A percentile compares a stretch with the other conserved stretches of the same genome.
Evolutionary conservation across 371 early-diverging fungal genomes (phyloP).

Genomic region (Mortierella sp.): DNA sequence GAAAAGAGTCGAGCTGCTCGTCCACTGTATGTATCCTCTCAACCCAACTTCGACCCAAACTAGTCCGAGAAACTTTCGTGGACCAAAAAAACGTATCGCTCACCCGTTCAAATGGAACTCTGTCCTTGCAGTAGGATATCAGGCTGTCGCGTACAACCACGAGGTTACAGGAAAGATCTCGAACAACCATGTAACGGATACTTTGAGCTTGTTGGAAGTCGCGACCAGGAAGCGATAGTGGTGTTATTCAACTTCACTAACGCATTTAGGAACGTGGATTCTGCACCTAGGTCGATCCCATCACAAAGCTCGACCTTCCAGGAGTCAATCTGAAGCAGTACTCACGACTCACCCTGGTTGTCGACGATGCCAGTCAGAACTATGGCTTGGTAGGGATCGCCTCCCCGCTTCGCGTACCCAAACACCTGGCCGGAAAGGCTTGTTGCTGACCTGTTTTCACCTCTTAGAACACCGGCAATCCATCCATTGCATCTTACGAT

Average conservation of each 20-base stretch:
- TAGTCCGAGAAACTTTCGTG: background rate
- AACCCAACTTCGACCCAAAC: background rate
- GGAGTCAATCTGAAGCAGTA: slow-evolving; percentile 59
- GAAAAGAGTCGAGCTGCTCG: slow-evolving; percentile 48
- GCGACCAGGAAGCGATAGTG: too few relatives aligned
- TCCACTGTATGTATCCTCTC: slow-evolving; percentile 30
- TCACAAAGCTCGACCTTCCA: slow-evolving; percentile 57
- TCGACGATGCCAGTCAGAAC: slow-evolving; percentile 70
- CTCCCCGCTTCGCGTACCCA: too few relatives aligned
- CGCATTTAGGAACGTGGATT: background rate
- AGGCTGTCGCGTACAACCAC: slow-evolving; percentile 79
- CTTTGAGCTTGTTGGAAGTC: background rate
- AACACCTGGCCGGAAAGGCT: too few relatives aligned
- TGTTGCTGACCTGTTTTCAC: too few relatives aligned
- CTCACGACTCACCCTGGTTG: slow-evolving; percentile 69
- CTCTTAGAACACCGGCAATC: slow-evolving; percentile 60
- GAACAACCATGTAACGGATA: slow-evolving; percentile 61
- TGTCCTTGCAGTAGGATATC: slow-evolving; percentile 68
- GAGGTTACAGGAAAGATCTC: slow-evolving; percentile 63
- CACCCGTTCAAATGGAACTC: background rate
- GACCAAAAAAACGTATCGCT: background rate
- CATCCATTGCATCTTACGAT: slow-evolving; percentile 72
- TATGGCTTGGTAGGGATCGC: slow-evolving; percentile 67
- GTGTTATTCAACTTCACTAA: too few relatives aligned
- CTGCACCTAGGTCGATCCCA: slow-evolving; percentile 54